Base-by-base conservation (phyloP, 116 monocot genomes). In the Posidonia oceanica region DNA sequence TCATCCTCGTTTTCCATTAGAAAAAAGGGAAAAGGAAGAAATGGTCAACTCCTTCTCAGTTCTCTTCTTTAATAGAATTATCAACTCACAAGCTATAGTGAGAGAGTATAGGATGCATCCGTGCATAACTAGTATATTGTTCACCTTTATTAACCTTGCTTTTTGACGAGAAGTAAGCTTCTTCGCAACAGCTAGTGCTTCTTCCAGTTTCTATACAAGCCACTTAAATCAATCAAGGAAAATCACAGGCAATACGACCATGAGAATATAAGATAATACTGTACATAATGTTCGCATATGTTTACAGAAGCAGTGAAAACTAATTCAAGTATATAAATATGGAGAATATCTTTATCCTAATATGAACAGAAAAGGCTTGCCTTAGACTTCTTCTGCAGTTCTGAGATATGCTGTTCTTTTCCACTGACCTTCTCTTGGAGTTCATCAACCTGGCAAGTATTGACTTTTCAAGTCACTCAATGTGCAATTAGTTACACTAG, bases 351-450 rank as follows among this genome's bases (percentile, higher is more conserved):
- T 44, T 68, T 29, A 54, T 36, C 14, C 4, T 51, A 20, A 53
- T 53, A 17, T 40, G 13, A 68, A 54, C 15, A 68, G 68, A 63
- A 62, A 41, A 64, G 65, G 2, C 20, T 66, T 63, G 84, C 95
- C 85, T 91, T 76, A 42, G 56, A 81, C 75, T 86, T 95, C 75
- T 85, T 95, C 60, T 78, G 71, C 54, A 91, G 79, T 78, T 90
- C 86, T 38, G 76, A 66, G 60, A 88, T 72, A 76, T 78, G 76
- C 54, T 81, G 74, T 41, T 84, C 65, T 66, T 85, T 84, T 70
- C 81, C 84, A 59, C 86, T 79, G 66, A 88, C 68, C 74, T 84
- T 88, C 20, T 75, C 86, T 78, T 84, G 78, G 61, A 95, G 70
- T 64, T 75, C 53, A 59, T 71, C 36, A 22, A 86, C 64, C 95